Conservation (phyloP, 2,329 filamentous ascomycete species). For the Fusarium acutatum region DNA sequence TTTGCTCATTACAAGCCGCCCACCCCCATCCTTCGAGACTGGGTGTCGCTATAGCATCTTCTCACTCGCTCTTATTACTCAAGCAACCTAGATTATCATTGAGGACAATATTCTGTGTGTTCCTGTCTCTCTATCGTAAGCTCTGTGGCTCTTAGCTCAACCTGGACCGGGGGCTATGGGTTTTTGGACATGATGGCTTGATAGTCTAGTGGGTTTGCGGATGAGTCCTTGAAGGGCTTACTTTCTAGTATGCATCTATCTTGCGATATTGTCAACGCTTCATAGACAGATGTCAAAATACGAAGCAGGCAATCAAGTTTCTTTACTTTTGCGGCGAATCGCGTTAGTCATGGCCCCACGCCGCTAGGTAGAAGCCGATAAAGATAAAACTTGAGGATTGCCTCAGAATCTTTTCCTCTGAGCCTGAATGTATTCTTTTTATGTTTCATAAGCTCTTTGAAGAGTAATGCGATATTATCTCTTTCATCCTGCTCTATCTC, state of each 20-base stretch:
- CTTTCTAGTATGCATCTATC: neutral
- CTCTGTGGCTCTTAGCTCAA: too few relatives aligned
- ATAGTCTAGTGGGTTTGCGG: neutral
- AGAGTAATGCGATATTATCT: conserved; percentile 16
- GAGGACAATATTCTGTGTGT: neutral
- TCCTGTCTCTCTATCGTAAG: neutral
- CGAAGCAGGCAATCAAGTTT: neutral
- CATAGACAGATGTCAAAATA: neutral
- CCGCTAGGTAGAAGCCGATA: conserved; percentile 10
- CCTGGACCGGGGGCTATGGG: neutral
- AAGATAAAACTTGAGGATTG: conserved; percentile 3
- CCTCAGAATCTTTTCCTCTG: neutral
- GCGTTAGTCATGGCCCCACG: conserved; percentile 15
- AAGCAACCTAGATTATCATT: neutral
- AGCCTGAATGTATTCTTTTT: neutral
- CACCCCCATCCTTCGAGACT: neutral
- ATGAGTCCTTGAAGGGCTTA: neutral
- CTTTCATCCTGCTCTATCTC: neutral
- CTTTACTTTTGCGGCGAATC: neutral
- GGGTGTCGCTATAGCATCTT: neutral
- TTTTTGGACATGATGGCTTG: neutral
- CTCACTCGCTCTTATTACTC: neutral
- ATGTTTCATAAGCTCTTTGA: neutral
- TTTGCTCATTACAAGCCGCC: neutral
- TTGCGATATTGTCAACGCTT: neutral